A percentile compares a stretch with the other conserved stretches of the same genome.
phyloP scores from a whole-genome alignment of 2,329 filamentous ascomycete genomes.

The Xylaria sp. region DNA sequence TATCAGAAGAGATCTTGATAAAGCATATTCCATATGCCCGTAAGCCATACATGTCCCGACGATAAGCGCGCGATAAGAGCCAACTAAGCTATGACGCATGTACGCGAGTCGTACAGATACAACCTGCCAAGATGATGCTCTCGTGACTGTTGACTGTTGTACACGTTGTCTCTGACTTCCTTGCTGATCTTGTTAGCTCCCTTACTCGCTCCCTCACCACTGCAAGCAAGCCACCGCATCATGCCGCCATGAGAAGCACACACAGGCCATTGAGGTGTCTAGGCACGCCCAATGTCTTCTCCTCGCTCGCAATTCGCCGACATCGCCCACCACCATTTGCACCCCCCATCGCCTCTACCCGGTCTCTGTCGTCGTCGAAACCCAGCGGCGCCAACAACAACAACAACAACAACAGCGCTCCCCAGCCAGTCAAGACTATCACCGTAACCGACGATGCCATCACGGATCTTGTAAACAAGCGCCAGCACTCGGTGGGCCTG shows the following conservation, averaged over 20 bases:
- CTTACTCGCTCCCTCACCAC: conserved; percentile 24
- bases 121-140: conserved; percentile 20
- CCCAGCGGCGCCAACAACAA: conserved; percentile 38
- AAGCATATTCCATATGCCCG: conserved; percentile 19
- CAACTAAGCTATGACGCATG: conserved; percentile 20
- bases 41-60: conserved; percentile 13
- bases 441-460: conserved; percentile 79
- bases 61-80: conserved; percentile 30
- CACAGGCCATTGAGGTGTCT: conserved; percentile 54
- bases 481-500: conserved; percentile 83
- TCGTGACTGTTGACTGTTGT: conserved; percentile 15
- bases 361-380: conserved; percentile 30
- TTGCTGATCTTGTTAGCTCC: background rate
- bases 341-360: conserved; percentile 28
- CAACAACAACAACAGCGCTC: conserved; percentile 48
- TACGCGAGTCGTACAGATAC: conserved; percentile 1
- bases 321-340: conserved; percentile 27
- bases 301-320: conserved; percentile 17
- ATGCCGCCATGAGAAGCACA: conserved; percentile 61
- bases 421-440: conserved; percentile 57
- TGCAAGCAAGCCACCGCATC: conserved; percentile 37
- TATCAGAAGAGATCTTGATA: background rate
- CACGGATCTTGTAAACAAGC: conserved; percentile 77
- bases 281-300: conserved; percentile 43
- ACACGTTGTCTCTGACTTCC: conserved; percentile 1